phyloP scores from a whole-genome alignment of 345 rosid genomes.

The Microcos paniculata region DNA sequence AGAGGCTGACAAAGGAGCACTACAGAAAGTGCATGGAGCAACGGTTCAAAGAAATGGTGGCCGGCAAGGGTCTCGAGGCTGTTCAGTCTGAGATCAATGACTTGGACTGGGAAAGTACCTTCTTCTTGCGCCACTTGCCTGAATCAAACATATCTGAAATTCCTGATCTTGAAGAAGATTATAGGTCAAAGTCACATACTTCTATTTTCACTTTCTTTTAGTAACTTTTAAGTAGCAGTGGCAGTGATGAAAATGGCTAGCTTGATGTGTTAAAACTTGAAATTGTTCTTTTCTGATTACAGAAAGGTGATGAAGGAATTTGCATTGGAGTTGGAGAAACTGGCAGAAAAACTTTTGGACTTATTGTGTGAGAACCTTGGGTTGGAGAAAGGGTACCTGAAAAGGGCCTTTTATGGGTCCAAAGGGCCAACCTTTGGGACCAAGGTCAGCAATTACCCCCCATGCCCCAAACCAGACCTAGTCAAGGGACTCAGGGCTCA shows the following conservation, averaged over 20 bases:
- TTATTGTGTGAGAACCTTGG: constrained; percentile 76
- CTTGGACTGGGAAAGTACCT: constrained; percentile 84
- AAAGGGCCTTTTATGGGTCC: constrained; percentile 63
- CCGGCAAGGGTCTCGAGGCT: constrained; percentile 50
- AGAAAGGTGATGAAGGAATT: constrained; percentile 65
- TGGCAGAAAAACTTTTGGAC: constrained; percentile 67
- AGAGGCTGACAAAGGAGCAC: constrained; percentile 67
- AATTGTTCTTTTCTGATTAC: neutral
- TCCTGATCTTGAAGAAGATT: constrained; percentile 54
- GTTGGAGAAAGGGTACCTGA: constrained; percentile 74
- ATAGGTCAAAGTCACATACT: constrained; percentile 31
- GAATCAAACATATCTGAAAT: constrained; percentile 52
- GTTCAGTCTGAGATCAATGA: constrained; percentile 54
- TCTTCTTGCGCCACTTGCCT: constrained; percentile 68
- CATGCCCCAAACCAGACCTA: constrained; percentile 88
- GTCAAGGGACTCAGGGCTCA: constrained; percentile 93
- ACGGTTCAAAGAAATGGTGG: constrained; percentile 70
- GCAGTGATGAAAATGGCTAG: neutral
- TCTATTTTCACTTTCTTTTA: neutral
- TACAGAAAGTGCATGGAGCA: constrained; percentile 62
- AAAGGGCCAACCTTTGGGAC: constrained; percentile 80
- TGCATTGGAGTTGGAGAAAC: constrained; percentile 48
- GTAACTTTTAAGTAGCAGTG: neutral
- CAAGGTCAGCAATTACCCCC: constrained; percentile 89
- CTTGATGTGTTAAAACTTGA: neutral